These are phyloP conservation scores for Fraxinus sp. DNA, from an alignment of 305 asterid genomes.

Conservation along the genomic window DNA sequence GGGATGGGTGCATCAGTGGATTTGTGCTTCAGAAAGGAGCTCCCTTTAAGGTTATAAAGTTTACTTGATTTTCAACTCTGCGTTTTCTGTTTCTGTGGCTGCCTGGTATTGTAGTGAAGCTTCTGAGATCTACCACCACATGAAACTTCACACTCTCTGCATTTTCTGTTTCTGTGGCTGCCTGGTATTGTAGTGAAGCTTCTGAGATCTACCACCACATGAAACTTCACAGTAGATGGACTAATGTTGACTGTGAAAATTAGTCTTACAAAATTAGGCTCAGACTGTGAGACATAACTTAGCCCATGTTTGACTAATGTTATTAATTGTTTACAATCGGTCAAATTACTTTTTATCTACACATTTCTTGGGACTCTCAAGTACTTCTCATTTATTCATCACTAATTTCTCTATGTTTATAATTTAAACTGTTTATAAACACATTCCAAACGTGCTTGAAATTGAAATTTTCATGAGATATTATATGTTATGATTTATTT, in stretches of 20 bases:
- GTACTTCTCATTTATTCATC: background rate
- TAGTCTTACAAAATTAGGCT: background rate
- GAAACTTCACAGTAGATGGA: background rate
- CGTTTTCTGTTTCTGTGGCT: background rate
- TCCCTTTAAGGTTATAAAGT: slow-evolving; percentile 74
- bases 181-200: slow-evolving; percentile 7
- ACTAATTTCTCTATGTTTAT: background rate
- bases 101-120: slow-evolving; percentile 6
- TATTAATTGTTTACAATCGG: background rate
- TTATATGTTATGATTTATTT: background rate
- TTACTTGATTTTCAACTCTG: slow-evolving; percentile 17
- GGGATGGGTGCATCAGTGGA: slow-evolving; percentile 94
- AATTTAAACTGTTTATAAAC: background rate
- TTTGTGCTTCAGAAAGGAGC: slow-evolving; percentile 85
- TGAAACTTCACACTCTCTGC: background rate
- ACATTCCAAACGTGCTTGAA: background rate
- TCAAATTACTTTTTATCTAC: background rate
- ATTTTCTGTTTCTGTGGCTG: background rate
- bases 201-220: background rate
- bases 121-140: background rate
- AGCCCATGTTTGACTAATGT: background rate
- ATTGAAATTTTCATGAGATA: background rate
- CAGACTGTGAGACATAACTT: background rate
- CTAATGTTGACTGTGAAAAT: background rate
- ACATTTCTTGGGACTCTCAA: background rate